Conservation (phyloP, 805 yeast genomes). For the Candida gorgasii region DNA sequence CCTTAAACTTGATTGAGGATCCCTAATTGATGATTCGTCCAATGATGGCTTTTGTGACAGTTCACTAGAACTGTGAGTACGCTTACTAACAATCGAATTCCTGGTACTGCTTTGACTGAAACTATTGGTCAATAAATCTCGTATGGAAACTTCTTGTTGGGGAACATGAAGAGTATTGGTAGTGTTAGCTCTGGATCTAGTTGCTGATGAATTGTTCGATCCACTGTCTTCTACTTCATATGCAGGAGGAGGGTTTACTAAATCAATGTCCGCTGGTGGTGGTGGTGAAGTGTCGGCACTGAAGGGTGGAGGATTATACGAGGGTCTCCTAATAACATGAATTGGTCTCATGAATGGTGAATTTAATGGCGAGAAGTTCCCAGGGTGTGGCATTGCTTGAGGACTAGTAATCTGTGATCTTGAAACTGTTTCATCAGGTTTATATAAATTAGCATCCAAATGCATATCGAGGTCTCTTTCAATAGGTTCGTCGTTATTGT, state of each 20-base stretch:
- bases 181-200: not conserved
- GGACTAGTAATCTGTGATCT: slow-evolving; percentile 53
- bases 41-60: slow-evolving; percentile 7
- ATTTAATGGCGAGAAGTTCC: slow-evolving; percentile 43
- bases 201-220: not conserved
- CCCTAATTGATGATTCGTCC: not conserved
- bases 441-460: slow-evolving; percentile 49
- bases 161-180: not conserved
- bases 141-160: slow-evolving; percentile 6
- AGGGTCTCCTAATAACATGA: slow-evolving; percentile 53
- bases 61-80: slow-evolving; percentile 16
- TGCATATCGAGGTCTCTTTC: slow-evolving; percentile 41
- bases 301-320: slow-evolving; percentile 66
- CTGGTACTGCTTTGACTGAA: slow-evolving; percentile 6
- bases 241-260: slow-evolving; percentile 30
- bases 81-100: slow-evolving; percentile 11
- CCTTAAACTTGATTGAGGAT: not conserved
- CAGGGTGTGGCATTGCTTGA: slow-evolving; percentile 58
- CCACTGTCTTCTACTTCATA: slow-evolving; percentile 22
- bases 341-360: slow-evolving; percentile 49
- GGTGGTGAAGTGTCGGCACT: slow-evolving; percentile 28
- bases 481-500: slow-evolving; percentile 33
- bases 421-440: slow-evolving; percentile 44
- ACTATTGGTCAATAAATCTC: slow-evolving; percentile 15
- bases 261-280: slow-evolving; percentile 10